phyloP scores from a whole-genome alignment of 179 eudicot genomes.

The Camellia oleifera region DNA sequence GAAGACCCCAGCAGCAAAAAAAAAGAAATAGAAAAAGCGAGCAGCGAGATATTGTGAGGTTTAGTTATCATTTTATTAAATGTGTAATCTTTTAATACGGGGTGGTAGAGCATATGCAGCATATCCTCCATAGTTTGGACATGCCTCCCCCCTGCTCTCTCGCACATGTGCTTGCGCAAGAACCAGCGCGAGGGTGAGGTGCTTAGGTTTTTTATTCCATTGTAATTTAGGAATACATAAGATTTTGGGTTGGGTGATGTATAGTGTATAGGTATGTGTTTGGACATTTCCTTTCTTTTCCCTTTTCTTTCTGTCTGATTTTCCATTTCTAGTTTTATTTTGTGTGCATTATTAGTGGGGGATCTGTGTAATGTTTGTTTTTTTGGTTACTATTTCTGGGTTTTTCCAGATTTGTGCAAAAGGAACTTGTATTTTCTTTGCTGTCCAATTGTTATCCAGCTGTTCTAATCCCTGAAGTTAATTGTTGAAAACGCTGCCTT shows the following conservation, averaged over 20 bases:
- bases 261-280: constrained; percentile 21
- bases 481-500: too few relatives aligned
- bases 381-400: background rate
- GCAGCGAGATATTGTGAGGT: background rate
- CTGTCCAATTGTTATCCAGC: background rate
- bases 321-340: background rate
- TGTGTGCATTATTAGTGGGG: background rate
- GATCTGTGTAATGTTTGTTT: constrained; percentile 8
- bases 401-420: background rate
- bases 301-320: background rate
- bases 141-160: constrained; percentile 4
- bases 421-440: background rate
- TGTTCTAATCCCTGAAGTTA: too few relatives aligned
- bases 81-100: constrained; percentile 5
- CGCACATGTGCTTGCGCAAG: background rate
- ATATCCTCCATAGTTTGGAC: background rate
- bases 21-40: background rate
- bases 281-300: background rate
- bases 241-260: constrained; percentile 17
- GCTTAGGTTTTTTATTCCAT: constrained; percentile 6
- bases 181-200: constrained; percentile 12
- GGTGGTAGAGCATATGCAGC: background rate
- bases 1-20: background rate
- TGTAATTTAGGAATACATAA: constrained; percentile 19
- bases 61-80: background rate